A percentile compares a stretch with the other conserved stretches of the same genome.
phyloP scores from a whole-genome alignment of 129 eudicot species.

The Chrysanthemum makinoi region DNA sequence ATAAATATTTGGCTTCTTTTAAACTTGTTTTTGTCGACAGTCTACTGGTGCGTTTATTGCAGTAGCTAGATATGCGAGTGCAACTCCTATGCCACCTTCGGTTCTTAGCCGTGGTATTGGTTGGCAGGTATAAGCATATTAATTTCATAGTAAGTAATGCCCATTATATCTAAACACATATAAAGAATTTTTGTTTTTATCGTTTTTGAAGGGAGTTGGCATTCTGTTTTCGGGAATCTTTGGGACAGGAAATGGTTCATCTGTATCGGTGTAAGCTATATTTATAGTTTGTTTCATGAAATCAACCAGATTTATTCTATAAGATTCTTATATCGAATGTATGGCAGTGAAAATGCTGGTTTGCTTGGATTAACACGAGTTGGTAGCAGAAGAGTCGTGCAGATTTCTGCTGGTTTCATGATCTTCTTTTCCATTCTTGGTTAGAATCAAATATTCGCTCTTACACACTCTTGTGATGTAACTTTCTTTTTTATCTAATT shows the following conservation, averaged over 20 bases:
- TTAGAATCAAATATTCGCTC: conserved; percentile 23
- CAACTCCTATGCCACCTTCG: conserved; percentile 91
- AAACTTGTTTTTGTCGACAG: conserved; percentile 31
- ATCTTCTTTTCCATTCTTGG: conserved; percentile 95
- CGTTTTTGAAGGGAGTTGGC: conserved; percentile 65
- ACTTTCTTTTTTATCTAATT: background rate
- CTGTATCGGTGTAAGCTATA: conserved; percentile 81
- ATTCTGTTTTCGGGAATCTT: conserved; percentile 86
- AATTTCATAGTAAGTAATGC: background rate
- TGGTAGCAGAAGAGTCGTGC: conserved; percentile 96
- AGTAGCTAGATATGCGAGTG: conserved; percentile 91
- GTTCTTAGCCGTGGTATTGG: conserved; percentile 97
- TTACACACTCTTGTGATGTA: background rate
- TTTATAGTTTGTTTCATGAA: background rate
- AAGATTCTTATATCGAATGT: conserved; percentile 13
- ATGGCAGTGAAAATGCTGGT: conserved; percentile 90
- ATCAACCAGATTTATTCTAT: background rate
- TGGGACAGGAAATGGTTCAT: conserved; percentile 90
- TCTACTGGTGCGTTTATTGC: conserved; percentile 90
- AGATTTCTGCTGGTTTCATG: conserved; percentile 96
- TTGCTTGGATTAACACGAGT: conserved; percentile 89
- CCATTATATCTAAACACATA: background rate
- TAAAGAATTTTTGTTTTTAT: background rate
- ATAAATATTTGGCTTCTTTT: background rate
- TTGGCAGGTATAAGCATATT: conserved; percentile 71